These are phyloP conservation scores for Triticum turgidum DNA, from an alignment of 176 grass and related monocot genomes.

Conservation along the genomic window DNA sequence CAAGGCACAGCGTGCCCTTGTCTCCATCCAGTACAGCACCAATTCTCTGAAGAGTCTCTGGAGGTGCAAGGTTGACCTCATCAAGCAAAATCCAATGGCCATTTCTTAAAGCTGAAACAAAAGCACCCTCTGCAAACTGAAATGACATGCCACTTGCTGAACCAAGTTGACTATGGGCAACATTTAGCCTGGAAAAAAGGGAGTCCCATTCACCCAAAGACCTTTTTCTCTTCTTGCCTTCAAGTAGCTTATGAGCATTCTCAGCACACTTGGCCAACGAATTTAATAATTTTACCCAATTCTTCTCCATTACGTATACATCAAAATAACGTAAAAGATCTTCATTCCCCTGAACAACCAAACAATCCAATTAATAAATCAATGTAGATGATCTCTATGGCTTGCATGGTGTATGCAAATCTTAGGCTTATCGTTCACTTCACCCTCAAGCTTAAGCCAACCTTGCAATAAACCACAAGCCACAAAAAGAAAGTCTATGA, in stretches of 20 bases:
- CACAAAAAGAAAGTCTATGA: background rate
- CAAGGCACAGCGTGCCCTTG: slow-evolving; percentile 79
- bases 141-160: slow-evolving; percentile 63
- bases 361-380: slow-evolving; percentile 20
- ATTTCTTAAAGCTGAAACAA: slow-evolving; percentile 81
- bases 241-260: slow-evolving; percentile 34
- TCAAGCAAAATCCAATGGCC: slow-evolving; percentile 97
- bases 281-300: slow-evolving; percentile 71
- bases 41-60: slow-evolving; percentile 97
- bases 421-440: background rate
- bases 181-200: slow-evolving; percentile 55
- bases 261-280: slow-evolving; percentile 30
- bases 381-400: background rate
- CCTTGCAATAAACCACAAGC: background rate
- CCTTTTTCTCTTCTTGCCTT: slow-evolving; percentile 70
- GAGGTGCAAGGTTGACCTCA: slow-evolving; percentile 96
- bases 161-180: slow-evolving; percentile 54
- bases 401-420: slow-evolving; percentile 14
- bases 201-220: slow-evolving; percentile 61
- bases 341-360: slow-evolving; percentile 64
- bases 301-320: slow-evolving; percentile 52
- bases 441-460: background rate
- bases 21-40: slow-evolving; percentile 81
- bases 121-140: slow-evolving; percentile 89
- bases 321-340: slow-evolving; percentile 37